A percentile compares a stretch with the other conserved stretches of the same genome.
Conservation (phyloP, 371 early-diverging fungal species). For the Saksenaea vasiformis region DNA sequence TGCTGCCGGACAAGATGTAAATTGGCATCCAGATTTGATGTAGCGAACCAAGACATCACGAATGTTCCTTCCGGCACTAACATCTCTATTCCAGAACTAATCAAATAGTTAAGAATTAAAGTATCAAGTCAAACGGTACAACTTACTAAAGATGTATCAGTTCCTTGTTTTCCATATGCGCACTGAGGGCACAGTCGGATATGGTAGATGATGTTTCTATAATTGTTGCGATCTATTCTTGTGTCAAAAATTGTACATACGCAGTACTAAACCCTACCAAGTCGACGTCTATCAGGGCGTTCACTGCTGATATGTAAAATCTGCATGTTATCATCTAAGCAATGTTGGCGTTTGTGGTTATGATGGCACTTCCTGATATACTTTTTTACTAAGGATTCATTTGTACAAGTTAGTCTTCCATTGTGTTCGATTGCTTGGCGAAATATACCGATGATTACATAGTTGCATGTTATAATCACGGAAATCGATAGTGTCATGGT, state of each 20-base stretch:
- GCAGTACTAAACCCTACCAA: neutral
- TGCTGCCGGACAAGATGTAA: no score
- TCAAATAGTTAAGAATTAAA: neutral
- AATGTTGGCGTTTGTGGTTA: neutral
- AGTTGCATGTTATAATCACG: neutral
- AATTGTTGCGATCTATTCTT: neutral
- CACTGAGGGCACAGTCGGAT: neutral
- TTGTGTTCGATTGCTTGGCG: neutral
- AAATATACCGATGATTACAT: neutral
- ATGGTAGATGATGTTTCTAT: neutral
- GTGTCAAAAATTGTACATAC: neutral
- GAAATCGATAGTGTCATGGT: no score
- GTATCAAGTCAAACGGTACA: neutral
- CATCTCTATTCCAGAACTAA: neutral
- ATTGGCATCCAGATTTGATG: no score
- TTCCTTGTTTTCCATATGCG: neutral
- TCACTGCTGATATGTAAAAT: neutral
- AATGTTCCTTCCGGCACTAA: neutral
- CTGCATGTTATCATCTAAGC: neutral
- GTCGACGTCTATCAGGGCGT: neutral
- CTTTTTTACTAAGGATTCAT: neutral
- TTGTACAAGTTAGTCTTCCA: neutral
- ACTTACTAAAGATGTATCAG: neutral
- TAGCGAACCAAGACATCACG: neutral
- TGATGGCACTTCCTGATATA: neutral